Evolutionary conservation across 306 rosid genomes (phyloP).

Genomic region (Fragaria ananassa): DNA sequence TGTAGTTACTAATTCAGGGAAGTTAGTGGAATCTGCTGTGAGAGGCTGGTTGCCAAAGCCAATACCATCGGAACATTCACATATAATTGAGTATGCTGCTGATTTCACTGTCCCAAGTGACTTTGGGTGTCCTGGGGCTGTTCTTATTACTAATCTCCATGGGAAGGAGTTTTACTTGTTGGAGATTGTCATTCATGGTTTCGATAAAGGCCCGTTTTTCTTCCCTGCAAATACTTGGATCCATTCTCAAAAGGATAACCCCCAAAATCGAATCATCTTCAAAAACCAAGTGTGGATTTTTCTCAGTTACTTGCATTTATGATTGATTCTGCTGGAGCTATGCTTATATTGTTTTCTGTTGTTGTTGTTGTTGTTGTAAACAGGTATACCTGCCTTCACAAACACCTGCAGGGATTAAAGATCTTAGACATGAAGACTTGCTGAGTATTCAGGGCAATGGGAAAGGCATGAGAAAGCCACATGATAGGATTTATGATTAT

Average conservation of each 20-base stretch:
- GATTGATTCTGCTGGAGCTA: neutral
- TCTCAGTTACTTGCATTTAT: neutral
- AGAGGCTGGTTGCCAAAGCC: slow-evolving; percentile 81
- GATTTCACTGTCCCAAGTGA: slow-evolving; percentile 55
- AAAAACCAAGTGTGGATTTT: slow-evolving; percentile 54
- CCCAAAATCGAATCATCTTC: slow-evolving; percentile 74
- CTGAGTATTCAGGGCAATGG: slow-evolving; percentile 63
- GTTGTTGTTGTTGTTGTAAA: neutral
- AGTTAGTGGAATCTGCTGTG: slow-evolving; percentile 47
- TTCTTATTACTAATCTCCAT: slow-evolving; percentile 73
- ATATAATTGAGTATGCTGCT: slow-evolving; percentile 66
- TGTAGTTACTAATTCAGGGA: slow-evolving; percentile 67
- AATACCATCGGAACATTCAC: slow-evolving; percentile 35
- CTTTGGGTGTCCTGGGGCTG: slow-evolving; percentile 76
- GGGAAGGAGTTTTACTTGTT: slow-evolving; percentile 70
- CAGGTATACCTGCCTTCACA: slow-evolving; percentile 80
- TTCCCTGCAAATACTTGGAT: slow-evolving; percentile 91
- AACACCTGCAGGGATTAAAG: slow-evolving; percentile 80
- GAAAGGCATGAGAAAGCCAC: slow-evolving; percentile 51
- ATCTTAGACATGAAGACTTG: slow-evolving; percentile 70
- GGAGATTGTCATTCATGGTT: slow-evolving; percentile 69
- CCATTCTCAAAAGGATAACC: slow-evolving; percentile 65
- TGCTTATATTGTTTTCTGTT: neutral
- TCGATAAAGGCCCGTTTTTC: slow-evolving; percentile 67
- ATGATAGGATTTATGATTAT: slow-evolving; percentile 84